These are phyloP conservation scores for Dentipellis sp. DNA, from an alignment of 768 basidiomycete species.

Conservation along the genomic window DNA sequence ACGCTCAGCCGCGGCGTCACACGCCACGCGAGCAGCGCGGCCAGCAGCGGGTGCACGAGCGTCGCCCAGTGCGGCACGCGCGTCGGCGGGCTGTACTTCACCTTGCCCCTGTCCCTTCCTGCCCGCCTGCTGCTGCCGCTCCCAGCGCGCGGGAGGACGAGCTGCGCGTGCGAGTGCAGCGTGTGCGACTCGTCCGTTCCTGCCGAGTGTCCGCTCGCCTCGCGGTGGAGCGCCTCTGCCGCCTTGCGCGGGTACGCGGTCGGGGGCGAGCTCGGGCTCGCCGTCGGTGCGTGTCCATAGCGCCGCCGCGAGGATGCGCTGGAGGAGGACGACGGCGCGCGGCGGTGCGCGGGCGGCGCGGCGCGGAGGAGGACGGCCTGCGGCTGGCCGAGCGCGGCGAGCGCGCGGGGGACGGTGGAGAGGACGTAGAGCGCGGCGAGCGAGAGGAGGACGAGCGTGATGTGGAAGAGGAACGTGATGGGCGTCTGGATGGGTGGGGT, in stretches of 20 bases:
- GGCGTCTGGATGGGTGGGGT: neutral
- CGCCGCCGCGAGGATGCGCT: slow-evolving; percentile 6
- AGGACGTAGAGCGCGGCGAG: slow-evolving; percentile 8
- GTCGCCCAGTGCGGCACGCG: slow-evolving; percentile 30
- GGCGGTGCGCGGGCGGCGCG: slow-evolving; percentile 4
- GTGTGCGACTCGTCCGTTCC: neutral
- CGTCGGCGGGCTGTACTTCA: slow-evolving; percentile 16
- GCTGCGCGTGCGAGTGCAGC: neutral
- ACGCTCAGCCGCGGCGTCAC: slow-evolving; percentile 27
- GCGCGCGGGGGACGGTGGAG: slow-evolving; percentile 12
- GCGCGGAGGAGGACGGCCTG: slow-evolving; percentile 8
- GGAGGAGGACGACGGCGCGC: slow-evolving; percentile 1
- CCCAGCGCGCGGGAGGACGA: neutral
- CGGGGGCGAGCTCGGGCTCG: neutral
- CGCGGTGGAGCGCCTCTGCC: neutral
- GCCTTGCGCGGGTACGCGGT: neutral
- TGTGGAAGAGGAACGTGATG: slow-evolving; percentile 6
- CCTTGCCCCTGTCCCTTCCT: neutral
- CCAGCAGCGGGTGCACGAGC: slow-evolving; percentile 22
- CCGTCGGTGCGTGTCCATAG: slow-evolving; percentile 1
- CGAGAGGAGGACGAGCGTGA: slow-evolving; percentile 6
- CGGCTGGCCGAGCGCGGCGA: slow-evolving; percentile 9
- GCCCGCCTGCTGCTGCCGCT: neutral
- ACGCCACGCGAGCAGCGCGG: slow-evolving; percentile 23
- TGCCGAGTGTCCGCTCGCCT: neutral